phyloP scores from a whole-genome alignment of 2,329 filamentous ascomycete genomes.

The Chrysoporthe puriensis region DNA sequence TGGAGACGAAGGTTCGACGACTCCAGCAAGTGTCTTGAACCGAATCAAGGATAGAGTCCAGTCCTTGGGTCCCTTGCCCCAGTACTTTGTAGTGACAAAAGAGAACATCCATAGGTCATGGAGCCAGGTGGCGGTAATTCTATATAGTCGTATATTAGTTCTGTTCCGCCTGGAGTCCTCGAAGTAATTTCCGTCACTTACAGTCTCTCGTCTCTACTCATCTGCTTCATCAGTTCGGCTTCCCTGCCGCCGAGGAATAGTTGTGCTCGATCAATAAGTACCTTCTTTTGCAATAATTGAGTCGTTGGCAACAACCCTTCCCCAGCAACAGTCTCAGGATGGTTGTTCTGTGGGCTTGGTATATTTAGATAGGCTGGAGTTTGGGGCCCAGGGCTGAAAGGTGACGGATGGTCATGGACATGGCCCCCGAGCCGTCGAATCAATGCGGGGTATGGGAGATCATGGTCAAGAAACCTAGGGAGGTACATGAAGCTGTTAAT shows the following conservation, averaged over 20 bases:
- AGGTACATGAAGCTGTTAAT: neutral
- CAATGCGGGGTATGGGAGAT: conserved; percentile 5
- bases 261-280: conserved; percentile 8
- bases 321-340: neutral
- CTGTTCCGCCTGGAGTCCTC: too few relatives aligned
- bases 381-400: neutral
- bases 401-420: conserved; percentile 1
- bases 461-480: conserved; percentile 1
- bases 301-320: neutral
- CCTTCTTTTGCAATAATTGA: conserved; percentile 4
- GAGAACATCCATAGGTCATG: conserved; percentile 35
- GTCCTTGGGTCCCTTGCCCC: conserved; percentile 31
- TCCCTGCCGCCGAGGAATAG: neutral
- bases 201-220: conserved; percentile 9
- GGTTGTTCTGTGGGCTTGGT: too few relatives aligned
- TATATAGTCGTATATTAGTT: conserved; percentile 9
- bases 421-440: neutral
- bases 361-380: conserved; percentile 8
- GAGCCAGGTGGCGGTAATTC: conserved; percentile 30
- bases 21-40: conserved; percentile 25
- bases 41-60: conserved; percentile 22
- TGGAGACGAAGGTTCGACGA: neutral
- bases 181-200: neutral
- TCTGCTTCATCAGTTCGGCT: conserved; percentile 10
- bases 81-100: conserved; percentile 34